A percentile compares a stretch with the other conserved stretches of the same genome.
Evolutionary conservation across 2,329 filamentous ascomycete genomes (phyloP).

Genomic region (Podosphaera fusca): DNA sequence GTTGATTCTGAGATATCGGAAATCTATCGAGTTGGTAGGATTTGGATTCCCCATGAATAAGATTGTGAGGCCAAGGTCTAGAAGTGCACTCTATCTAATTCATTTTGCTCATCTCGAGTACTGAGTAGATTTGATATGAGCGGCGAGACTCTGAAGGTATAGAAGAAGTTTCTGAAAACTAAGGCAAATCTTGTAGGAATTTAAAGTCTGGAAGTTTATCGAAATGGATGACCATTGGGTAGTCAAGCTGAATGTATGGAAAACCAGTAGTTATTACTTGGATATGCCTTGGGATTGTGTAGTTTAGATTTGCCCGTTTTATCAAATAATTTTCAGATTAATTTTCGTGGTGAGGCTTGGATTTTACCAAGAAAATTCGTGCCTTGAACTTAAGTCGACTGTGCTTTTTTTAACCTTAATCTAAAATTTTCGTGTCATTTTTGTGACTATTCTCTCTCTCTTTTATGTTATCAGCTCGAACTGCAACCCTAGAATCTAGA

Average conservation of each 20-base stretch:
- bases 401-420: slow-evolving; percentile 9
- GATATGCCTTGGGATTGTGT: neutral
- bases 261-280: neutral
- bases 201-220: neutral
- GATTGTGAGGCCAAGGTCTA: no score
- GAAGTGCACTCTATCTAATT: no score
- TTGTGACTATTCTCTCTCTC: slow-evolving; percentile 23
- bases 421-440: slow-evolving; percentile 39
- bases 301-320: neutral
- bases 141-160: neutral
- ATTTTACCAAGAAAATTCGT: neutral
- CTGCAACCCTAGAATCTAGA: slow-evolving; percentile 64
- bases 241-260: neutral
- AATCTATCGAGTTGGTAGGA: no score
- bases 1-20: no score
- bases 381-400: neutral
- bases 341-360: neutral
- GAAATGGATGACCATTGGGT: neutral
- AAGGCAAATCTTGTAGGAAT: neutral
- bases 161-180: neutral
- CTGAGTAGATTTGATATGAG: neutral
- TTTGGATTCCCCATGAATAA: no score
- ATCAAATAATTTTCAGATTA: neutral
- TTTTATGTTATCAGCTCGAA: slow-evolving; percentile 38
- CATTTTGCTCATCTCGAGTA: no score